phyloP scores from a whole-genome alignment of 2,329 filamentous ascomycete species.

The Leptosphaerulina australis region DNA sequence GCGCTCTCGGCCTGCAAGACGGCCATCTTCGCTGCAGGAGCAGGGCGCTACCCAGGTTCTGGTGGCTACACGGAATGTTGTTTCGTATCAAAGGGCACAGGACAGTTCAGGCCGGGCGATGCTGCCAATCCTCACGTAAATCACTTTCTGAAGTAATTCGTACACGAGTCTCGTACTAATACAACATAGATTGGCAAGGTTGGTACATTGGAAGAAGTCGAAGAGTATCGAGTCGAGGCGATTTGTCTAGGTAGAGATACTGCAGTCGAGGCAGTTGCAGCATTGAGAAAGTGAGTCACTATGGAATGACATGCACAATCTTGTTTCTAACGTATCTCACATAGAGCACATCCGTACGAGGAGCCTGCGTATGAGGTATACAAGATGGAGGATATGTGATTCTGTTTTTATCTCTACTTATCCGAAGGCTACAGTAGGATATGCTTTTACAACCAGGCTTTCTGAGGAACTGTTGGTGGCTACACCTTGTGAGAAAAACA shows the following conservation, averaged over 20 bases:
- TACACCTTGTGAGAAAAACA: too few species aligned
- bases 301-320: background rate
- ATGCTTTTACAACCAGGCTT: too few species aligned
- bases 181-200: slow-evolving; percentile 58
- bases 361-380: slow-evolving; percentile 55
- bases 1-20: slow-evolving; percentile 49
- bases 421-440: too few species aligned
- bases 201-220: slow-evolving; percentile 63
- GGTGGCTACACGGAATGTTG: slow-evolving; percentile 53
- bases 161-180: background rate
- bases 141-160: background rate
- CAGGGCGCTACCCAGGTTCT: slow-evolving; percentile 51
- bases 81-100: slow-evolving; percentile 58
- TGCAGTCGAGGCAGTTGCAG: slow-evolving; percentile 63
- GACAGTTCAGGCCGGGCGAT: slow-evolving; percentile 69
- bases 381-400: slow-evolving; percentile 52
- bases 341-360: slow-evolving; percentile 55
- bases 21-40: slow-evolving; percentile 55
- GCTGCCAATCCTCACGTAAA: slow-evolving; percentile 63
- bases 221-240: slow-evolving; percentile 68
- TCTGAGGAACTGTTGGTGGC: too few species aligned
- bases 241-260: slow-evolving; percentile 66
- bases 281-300: slow-evolving; percentile 63
- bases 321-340: slow-evolving; percentile 1
- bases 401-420: background rate